A percentile compares a stretch with the other conserved stretches of the same genome.
phyloP scores from a whole-genome alignment of 495 filamentous ascomycete species.

The Extremus antarcticus region DNA sequence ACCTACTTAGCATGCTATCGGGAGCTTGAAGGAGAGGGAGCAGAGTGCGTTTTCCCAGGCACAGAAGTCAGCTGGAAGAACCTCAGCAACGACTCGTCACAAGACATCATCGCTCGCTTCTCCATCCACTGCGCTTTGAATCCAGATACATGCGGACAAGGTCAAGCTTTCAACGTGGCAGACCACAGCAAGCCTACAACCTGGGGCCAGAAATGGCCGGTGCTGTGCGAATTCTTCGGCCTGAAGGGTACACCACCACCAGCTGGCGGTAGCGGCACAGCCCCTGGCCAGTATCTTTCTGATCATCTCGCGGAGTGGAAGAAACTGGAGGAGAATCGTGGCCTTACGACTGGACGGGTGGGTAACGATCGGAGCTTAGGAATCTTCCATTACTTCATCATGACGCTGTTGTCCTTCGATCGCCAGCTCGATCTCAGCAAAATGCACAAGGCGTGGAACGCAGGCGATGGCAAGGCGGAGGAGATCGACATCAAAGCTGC shows the following conservation, averaged over 20 bases:
- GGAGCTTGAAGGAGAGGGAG: conserved; percentile 21
- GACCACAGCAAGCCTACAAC: conserved; percentile 15
- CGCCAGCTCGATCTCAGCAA: conserved; percentile 31
- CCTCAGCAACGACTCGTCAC: conserved; percentile 23
- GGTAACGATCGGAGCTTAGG: conserved; percentile 24
- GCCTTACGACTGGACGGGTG: conserved; percentile 27
- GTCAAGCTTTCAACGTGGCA: conserved; percentile 24
- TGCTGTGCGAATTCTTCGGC: conserved; percentile 27
- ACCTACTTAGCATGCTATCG: conserved; percentile 22
- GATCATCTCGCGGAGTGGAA: conserved; percentile 29
- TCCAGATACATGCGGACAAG: conserved; percentile 19
- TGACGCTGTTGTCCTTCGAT: conserved; percentile 34
- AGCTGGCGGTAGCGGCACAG: conserved; percentile 23
- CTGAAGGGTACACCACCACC: conserved; percentile 23
- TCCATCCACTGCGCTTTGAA: conserved; percentile 26
- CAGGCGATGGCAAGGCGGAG: conserved; percentile 19
- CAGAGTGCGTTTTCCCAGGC: conserved; percentile 24
- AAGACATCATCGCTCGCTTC: conserved; percentile 28
- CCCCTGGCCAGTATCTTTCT: conserved; percentile 27
- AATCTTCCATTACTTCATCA: conserved; percentile 29
- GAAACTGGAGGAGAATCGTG: conserved; percentile 28
- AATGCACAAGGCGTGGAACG: conserved; percentile 20
- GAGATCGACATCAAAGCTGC: conserved; percentile 26
- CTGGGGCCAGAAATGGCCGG: conserved; percentile 27
- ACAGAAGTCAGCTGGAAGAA: conserved; percentile 23